These are phyloP conservation scores for Termitomyces sp. DNA, from an alignment of 768 basidiomycete species.

Conservation along the genomic window DNA sequence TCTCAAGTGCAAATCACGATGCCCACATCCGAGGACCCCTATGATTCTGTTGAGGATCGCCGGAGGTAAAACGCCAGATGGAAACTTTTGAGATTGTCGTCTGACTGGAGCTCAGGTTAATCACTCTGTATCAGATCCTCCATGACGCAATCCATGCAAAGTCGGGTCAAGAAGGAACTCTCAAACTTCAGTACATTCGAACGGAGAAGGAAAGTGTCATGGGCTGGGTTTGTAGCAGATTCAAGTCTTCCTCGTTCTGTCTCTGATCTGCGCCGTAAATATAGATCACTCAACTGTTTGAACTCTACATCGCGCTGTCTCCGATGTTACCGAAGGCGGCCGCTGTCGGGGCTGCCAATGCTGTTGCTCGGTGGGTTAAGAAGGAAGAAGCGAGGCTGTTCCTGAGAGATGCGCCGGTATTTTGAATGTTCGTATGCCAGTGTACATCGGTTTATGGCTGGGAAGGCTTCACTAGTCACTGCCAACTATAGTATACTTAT, in stretches of 20 bases:
- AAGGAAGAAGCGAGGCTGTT: constrained; percentile 82
- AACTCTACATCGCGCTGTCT: constrained; percentile 82
- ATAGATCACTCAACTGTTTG: constrained; percentile 92
- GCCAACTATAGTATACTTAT: neutral
- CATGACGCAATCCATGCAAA: constrained; percentile 90
- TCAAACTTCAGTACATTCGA: constrained; percentile 85
- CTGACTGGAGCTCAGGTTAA: constrained; percentile 45
- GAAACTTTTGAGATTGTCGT: neutral
- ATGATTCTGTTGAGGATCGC: constrained; percentile 56
- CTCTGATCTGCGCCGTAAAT: neutral
- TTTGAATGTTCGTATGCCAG: constrained; percentile 34
- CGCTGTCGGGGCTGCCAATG: constrained; percentile 83
- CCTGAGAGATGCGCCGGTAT: constrained; percentile 85
- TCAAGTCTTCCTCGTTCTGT: neutral
- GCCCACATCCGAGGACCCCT: constrained; percentile 85
- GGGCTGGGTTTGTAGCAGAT: constrained; percentile 75
- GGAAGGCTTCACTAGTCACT: neutral
- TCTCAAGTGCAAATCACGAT: constrained; percentile 85
- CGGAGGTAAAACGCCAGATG: constrained; percentile 43
- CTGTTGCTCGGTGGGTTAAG: constrained; percentile 87
- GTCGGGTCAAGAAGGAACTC: constrained; percentile 73
- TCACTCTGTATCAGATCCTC: constrained; percentile 83
- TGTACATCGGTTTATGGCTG: neutral
- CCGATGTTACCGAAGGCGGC: constrained; percentile 86
- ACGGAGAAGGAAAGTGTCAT: constrained; percentile 87